phyloP scores from a whole-genome alignment of 139 green algal genomes.

The Nannochloris sp. region DNA sequence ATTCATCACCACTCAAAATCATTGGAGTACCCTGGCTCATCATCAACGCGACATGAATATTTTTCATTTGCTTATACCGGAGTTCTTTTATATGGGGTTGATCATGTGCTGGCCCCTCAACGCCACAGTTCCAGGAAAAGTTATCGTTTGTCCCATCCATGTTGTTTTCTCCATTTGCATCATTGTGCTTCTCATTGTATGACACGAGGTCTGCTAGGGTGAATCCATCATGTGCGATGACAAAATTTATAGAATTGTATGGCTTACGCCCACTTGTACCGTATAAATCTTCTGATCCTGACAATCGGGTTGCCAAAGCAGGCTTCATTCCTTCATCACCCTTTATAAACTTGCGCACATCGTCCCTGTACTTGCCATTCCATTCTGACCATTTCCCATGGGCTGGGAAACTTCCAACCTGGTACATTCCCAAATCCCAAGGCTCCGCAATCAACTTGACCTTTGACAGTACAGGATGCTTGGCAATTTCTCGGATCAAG shows the following conservation, averaged over 20 bases:
- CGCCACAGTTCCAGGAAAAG: constrained; percentile 95
- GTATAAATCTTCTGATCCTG: constrained; percentile 90
- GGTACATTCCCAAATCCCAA: constrained; percentile 86
- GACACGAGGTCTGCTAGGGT: constrained; percentile 85
- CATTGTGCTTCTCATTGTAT: constrained; percentile 79
- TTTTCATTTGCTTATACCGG: constrained; percentile 76
- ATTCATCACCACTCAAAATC: constrained; percentile 60
- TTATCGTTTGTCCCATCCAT: constrained; percentile 94
- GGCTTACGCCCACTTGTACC: constrained; percentile 42
- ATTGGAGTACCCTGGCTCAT: constrained; percentile 87
- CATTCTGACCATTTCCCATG: constrained; percentile 90
- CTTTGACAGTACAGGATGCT: constrained; percentile 73
- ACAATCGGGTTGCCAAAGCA: constrained; percentile 78
- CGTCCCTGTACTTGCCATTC: constrained; percentile 86
- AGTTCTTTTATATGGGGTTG: constrained; percentile 34
- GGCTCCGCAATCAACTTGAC: constrained; percentile 85
- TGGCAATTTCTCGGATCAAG: constrained; percentile 68
- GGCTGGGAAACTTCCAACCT: constrained; percentile 87
- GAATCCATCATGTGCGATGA: constrained; percentile 94
- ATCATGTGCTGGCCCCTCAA: constrained; percentile 75
- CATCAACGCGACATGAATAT: constrained; percentile 82
- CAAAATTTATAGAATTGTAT: constrained; percentile 94
- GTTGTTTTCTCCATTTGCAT: constrained; percentile 69
- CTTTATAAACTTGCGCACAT: constrained; percentile 67
- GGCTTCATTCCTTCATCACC: constrained; percentile 78